Evolutionary conservation across 345 rosid species (phyloP).

Genomic region (Adansonia digitata): DNA sequence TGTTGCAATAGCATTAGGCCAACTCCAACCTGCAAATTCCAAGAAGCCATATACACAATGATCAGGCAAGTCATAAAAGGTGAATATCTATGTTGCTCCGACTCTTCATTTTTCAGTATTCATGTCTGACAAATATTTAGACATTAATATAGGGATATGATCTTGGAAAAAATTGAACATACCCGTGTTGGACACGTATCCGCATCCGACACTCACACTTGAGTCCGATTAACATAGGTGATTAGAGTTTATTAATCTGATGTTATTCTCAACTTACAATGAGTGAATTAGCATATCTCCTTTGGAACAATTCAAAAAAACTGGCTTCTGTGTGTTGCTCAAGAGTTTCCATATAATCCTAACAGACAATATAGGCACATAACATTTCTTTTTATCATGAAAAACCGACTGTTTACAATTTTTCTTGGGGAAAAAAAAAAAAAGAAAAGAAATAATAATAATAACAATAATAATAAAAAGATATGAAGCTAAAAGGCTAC

Average conservation of each 20-base stretch:
- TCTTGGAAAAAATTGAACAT: too few relatives aligned
- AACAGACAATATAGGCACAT: background rate
- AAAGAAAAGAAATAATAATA: too few relatives aligned
- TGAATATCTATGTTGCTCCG: too few relatives aligned
- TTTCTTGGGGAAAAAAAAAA: background rate
- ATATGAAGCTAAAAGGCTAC: constrained; percentile 22
- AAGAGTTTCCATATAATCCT: constrained; percentile 38
- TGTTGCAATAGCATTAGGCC: constrained; percentile 67
- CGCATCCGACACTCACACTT: too few relatives aligned
- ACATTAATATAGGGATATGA: too few relatives aligned
- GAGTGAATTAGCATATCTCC: constrained; percentile 47
- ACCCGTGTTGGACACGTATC: too few relatives aligned
- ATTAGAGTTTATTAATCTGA: background rate
- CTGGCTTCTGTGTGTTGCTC: constrained; percentile 25
- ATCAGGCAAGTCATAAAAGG: background rate
- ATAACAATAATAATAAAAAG: background rate
- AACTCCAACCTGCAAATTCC: constrained; percentile 40
- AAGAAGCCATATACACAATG: background rate
- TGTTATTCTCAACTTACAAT: constrained; percentile 28
- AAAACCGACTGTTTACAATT: background rate
- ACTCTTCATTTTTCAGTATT: too few relatives aligned
- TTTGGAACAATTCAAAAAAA: constrained; percentile 44
- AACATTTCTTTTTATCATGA: background rate
- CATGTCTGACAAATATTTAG: too few relatives aligned
- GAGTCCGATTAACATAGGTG: too few relatives aligned